phyloP scores from a whole-genome alignment of 768 basidiomycete genomes.

The Pulveroboletus sp. region DNA sequence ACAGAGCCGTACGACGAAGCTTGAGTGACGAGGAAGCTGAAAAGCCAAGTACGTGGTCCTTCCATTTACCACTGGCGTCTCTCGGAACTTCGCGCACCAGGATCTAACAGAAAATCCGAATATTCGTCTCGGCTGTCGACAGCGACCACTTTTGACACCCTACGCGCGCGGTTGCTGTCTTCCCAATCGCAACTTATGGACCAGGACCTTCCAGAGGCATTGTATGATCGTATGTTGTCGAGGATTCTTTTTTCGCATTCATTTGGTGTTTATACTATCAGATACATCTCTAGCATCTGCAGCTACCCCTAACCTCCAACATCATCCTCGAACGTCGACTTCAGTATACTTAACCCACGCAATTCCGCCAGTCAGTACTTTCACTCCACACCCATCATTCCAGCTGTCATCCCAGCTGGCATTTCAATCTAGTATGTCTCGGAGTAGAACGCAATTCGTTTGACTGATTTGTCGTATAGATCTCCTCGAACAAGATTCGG shows the following conservation, averaged over 20 bases:
- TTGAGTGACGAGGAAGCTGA: conserved; percentile 67
- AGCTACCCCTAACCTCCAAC: conserved; percentile 10
- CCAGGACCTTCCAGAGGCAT: conserved; percentile 28
- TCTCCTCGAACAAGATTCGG: conserved; percentile 63
- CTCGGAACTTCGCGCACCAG: conserved; percentile 13
- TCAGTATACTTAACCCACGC: conserved; percentile 30
- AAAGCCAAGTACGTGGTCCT: conserved; percentile 42
- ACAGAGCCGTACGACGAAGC: conserved; percentile 52
- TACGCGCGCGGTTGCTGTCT: conserved; percentile 43
- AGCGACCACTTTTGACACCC: conserved; percentile 42
- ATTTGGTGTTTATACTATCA: conserved; percentile 8
- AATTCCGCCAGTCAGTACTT: conserved; percentile 47
- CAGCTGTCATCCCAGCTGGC: conserved; percentile 49
- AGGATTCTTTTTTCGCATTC: neutral
- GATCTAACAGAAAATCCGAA: conserved; percentile 25
- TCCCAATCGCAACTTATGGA: conserved; percentile 37
- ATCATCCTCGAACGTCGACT: conserved; percentile 25
- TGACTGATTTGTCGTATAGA: conserved; percentile 36
- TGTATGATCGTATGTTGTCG: conserved; percentile 35
- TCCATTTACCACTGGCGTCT: conserved; percentile 7
- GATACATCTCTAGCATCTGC: conserved; percentile 16
- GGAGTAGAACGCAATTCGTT: neutral
- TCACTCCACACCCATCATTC: conserved; percentile 50
- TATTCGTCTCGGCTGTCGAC: conserved; percentile 40
- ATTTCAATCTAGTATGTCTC: conserved; percentile 51